phyloP scores from a whole-genome alignment of 306 rosid species.

The Malus asiatica region DNA sequence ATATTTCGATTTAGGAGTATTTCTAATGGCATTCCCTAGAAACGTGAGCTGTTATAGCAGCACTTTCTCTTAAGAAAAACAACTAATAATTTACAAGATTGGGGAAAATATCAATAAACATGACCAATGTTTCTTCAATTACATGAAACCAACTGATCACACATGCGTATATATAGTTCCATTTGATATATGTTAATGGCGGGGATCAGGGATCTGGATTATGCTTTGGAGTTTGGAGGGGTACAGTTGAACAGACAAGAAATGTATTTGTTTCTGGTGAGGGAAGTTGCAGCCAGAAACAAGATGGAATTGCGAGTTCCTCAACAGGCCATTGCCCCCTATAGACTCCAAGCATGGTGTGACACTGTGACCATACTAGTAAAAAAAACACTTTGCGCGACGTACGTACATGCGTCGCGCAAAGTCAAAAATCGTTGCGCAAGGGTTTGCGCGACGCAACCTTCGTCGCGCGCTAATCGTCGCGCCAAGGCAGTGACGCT shows the following conservation, averaged over 20 bases:
- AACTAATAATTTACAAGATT: too few relatives aligned
- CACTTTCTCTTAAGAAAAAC: too few relatives aligned
- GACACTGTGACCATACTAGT: slow-evolving; percentile 21
- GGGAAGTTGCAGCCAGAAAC: neutral
- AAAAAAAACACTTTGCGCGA: too few relatives aligned
- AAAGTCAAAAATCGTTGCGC: too few relatives aligned
- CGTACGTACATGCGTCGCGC: too few relatives aligned
- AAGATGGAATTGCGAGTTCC: slow-evolving; percentile 13
- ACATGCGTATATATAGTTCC: neutral
- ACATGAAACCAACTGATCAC: neutral
- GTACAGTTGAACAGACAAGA: neutral
- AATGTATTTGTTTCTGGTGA: neutral
- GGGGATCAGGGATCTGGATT: neutral
- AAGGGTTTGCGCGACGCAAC: too few relatives aligned
- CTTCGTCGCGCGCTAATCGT: too few relatives aligned
- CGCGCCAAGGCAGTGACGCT: too few relatives aligned
- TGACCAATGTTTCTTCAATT: neutral
- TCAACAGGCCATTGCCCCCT: slow-evolving; percentile 24
- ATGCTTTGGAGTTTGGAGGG: neutral
- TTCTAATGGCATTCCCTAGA: too few relatives aligned
- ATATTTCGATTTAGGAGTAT: too few relatives aligned
- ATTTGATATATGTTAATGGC: neutral
- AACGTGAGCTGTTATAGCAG: too few relatives aligned
- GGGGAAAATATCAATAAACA: too few relatives aligned
- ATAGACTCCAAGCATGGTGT: slow-evolving; percentile 39